These are phyloP conservation scores for Monosporascus sp. DNA, from an alignment of 2,329 filamentous ascomycete genomes.

Conservation along the genomic window DNA sequence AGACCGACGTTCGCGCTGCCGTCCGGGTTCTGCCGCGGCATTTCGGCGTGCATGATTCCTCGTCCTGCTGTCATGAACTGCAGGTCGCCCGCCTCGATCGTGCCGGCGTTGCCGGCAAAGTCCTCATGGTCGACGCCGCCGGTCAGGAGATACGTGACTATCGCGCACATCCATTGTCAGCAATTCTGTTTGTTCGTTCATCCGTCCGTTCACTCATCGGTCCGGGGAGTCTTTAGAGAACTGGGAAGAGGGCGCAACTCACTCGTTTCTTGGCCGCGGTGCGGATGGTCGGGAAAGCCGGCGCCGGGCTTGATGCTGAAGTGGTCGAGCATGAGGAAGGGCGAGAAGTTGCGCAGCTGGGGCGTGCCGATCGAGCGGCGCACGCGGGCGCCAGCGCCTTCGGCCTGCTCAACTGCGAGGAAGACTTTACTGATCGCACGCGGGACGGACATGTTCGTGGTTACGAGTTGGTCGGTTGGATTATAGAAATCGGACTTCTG, in stretches of 20 bases:
- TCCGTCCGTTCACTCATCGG: no score
- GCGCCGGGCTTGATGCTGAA: slow-evolving; percentile 75
- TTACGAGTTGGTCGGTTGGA: slow-evolving; percentile 24
- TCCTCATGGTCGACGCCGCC: slow-evolving; percentile 48
- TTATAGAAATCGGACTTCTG: slow-evolving; percentile 20
- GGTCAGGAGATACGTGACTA: slow-evolving; percentile 75
- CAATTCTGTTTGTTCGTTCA: slow-evolving; percentile 31
- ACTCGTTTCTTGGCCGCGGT: slow-evolving; percentile 69
- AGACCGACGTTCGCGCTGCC: slow-evolving; percentile 77
- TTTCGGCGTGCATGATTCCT: slow-evolving; percentile 93
- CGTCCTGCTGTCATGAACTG: slow-evolving; percentile 96
- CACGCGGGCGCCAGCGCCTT: slow-evolving; percentile 83
- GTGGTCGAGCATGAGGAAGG: slow-evolving; percentile 95
- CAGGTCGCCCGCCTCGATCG: slow-evolving; percentile 79
- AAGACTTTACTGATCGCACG: slow-evolving; percentile 80
- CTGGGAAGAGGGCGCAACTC: slow-evolving; percentile 2
- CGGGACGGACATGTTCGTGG: slow-evolving; percentile 57
- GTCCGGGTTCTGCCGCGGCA: slow-evolving; percentile 76
- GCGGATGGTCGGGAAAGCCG: slow-evolving; percentile 85
- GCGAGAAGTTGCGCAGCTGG: slow-evolving; percentile 77
- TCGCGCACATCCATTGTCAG: slow-evolving; percentile 29
- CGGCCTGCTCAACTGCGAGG: slow-evolving; percentile 76
- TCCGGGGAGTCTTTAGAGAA: not conserved
- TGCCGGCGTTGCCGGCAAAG: slow-evolving; percentile 53
- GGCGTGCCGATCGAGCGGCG: slow-evolving; percentile 83